phyloP scores from a whole-genome alignment of 192 early-diverging fungal species.

The Backusella liffmaniae region DNA sequence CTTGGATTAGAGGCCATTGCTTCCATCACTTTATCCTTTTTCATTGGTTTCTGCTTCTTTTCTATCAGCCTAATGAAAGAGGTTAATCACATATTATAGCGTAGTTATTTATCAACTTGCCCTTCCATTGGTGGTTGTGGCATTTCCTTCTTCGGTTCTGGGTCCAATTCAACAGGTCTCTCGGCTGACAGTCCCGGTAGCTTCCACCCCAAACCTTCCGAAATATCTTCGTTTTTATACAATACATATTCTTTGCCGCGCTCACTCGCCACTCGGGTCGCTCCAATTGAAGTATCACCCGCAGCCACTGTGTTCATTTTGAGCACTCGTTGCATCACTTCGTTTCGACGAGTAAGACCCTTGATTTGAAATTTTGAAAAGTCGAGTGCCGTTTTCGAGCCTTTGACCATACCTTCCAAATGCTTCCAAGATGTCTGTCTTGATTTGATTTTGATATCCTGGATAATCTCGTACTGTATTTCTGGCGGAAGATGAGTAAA shows the following conservation, averaged over 20 bases:
- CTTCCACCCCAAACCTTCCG: constrained; percentile 62
- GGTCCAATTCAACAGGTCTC: constrained; percentile 1
- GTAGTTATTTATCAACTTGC: not conserved
- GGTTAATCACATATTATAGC: not conserved
- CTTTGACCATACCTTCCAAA: constrained; percentile 64
- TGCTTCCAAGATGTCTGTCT: constrained; percentile 75
- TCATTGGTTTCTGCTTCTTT: constrained; percentile 2
- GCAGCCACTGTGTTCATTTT: constrained; percentile 45
- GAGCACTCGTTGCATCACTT: constrained; percentile 73
- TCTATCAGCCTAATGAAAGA: constrained; percentile 11
- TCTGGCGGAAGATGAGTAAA: constrained; percentile 79
- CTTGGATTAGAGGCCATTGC: not conserved
- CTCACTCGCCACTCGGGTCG: constrained; percentile 78
- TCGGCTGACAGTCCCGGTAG: constrained; percentile 39
- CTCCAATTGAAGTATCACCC: constrained; percentile 22
- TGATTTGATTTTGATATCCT: constrained; percentile 80
- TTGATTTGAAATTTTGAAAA: constrained; percentile 92
- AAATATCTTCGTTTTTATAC: constrained; percentile 76
- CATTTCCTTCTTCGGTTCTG: constrained; percentile 26
- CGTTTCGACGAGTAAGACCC: constrained; percentile 78
- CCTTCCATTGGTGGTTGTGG: not conserved
- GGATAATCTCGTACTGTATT: constrained; percentile 90
- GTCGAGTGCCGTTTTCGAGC: constrained; percentile 73
- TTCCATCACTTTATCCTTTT: constrained; percentile 22
- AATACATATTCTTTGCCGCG: constrained; percentile 80